Conservation (phyloP, 352 stramenopile genomes). For the Stramenopiles sp. region DNA sequence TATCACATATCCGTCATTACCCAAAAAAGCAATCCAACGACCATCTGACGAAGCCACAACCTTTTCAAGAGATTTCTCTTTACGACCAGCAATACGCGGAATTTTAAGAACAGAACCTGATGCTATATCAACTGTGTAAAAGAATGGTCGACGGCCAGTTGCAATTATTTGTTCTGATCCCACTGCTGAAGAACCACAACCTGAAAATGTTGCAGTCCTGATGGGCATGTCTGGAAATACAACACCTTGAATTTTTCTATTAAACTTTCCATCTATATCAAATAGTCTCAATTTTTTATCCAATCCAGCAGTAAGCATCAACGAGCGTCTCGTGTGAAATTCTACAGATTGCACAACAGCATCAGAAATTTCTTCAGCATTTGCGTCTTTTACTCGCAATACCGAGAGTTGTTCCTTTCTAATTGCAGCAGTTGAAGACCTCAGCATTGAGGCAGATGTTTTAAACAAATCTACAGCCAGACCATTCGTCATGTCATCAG, state of each 20-base stretch:
- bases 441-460: not conserved
- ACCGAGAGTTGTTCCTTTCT: conserved; percentile 4
- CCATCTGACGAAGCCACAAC: conserved; percentile 34
- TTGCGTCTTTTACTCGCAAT: not conserved
- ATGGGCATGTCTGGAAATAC: conserved; percentile 55
- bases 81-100: conserved; percentile 34
- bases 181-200: conserved; percentile 22
- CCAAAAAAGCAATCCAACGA: conserved; percentile 53
- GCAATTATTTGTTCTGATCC: conserved; percentile 45
- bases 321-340: conserved; percentile 43
- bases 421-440: conserved; percentile 4
- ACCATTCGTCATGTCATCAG: not conserved
- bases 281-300: conserved; percentile 68
- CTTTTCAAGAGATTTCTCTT: conserved; percentile 52
- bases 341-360: conserved; percentile 37
- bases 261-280: conserved; percentile 36
- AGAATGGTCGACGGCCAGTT: conserved; percentile 57
- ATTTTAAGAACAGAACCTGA: conserved; percentile 54
- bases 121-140: conserved; percentile 77
- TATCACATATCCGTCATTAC: conserved; percentile 68
- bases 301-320: conserved; percentile 42
- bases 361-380: conserved; percentile 11
- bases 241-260: conserved; percentile 44
- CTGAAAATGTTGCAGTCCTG: conserved; percentile 33
- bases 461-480: not conserved